Percentiles rank a stretch among this genome's conserved stretches.
phyloP scores from a whole-genome alignment of 2,329 filamentous ascomycete genomes.

The Tolypocladium endophyticum region DNA sequence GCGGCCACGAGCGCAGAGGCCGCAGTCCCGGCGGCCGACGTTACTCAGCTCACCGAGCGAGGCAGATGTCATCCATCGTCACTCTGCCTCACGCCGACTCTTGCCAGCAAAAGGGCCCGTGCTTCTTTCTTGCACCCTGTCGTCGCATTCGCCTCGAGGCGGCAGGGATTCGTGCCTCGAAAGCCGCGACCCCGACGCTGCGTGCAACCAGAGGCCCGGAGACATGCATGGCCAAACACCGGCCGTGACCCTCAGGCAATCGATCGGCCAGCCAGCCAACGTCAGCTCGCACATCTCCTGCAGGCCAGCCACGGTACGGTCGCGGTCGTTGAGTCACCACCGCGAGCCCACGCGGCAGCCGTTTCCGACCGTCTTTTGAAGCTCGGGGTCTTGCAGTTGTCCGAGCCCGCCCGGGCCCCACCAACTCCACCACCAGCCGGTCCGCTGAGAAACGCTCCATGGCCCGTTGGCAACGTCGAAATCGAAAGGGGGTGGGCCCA shows the following conservation, averaged over 20 bases:
- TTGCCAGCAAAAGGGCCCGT: background rate
- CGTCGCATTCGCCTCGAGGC: background rate
- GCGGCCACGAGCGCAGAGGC: too few species aligned
- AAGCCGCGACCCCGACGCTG: background rate
- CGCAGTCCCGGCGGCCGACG: too few species aligned
- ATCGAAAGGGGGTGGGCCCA: background rate
- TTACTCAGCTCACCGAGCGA: too few species aligned
- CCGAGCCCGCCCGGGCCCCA: conserved; percentile 3
- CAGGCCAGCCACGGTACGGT: background rate
- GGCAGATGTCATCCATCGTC: background rate
- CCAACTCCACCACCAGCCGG: background rate
- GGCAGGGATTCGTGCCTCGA: background rate
- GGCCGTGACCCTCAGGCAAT: background rate
- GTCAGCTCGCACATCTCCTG: background rate
- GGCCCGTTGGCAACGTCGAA: background rate
- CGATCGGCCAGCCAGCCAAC: background rate
- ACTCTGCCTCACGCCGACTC: too few species aligned
- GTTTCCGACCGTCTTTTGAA: background rate
- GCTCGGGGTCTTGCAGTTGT: conserved; percentile 6
- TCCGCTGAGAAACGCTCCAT: background rate
- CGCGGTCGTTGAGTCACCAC: background rate
- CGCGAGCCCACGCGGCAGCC: background rate
- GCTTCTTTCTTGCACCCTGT: background rate
- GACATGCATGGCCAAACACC: background rate
- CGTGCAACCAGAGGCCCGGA: background rate